Evolutionary conservation across 2,329 filamentous ascomycete species (phyloP), one percentile per base, ranked within the genome.

Genomic region (Fusarium bactridioides): DNA sequence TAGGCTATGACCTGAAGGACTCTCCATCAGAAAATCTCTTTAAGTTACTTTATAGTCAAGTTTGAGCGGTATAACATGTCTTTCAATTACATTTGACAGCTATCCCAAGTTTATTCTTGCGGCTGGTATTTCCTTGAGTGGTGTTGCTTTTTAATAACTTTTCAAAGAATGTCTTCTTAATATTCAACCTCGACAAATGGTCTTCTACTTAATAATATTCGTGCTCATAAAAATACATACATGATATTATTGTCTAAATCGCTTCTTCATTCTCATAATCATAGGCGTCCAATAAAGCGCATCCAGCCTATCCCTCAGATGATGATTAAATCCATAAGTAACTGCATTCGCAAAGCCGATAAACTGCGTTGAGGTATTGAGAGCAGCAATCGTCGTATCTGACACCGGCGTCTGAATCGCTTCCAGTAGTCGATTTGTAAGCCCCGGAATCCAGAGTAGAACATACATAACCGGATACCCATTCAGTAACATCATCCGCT

Each of bases 381-480:
- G 63, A 16, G 71, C 69, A 27, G 69, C 66, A 16, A 63, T 64
- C 1, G 53, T 43, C 1, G 69, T 76, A n/a, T 57, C 64, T 5
- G 69, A 71, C 7, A 57, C 55, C 11, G 63, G 38, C 10, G 50
- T 44, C 4, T 72, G 69, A 2, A 69, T 61, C 21, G 75, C 73
- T 53, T 77, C 73, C 33, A 77, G 60, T 11, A 77, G 45, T 19
- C 75, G 61, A 29, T 77, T 76, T 5, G 75, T 55, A 7, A 77
- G 65, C 3, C 75, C 74, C 2, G 74, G 75, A 4, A 64, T 70
- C 75, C 75, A 77, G 5, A 77, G 63, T 2, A 77, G 37, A 5
- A 77, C 69, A 16, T 77, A 77, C 65, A 77, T 68, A 13, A 77
- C 58, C 10, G 75, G 75, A n/a, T 77, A 77, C 4, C 51, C 74